Evolutionary conservation across 768 basidiomycete genomes (phyloP), one percentile per base, ranked within the genome.

Genomic region (Mycena floridula): DNA sequence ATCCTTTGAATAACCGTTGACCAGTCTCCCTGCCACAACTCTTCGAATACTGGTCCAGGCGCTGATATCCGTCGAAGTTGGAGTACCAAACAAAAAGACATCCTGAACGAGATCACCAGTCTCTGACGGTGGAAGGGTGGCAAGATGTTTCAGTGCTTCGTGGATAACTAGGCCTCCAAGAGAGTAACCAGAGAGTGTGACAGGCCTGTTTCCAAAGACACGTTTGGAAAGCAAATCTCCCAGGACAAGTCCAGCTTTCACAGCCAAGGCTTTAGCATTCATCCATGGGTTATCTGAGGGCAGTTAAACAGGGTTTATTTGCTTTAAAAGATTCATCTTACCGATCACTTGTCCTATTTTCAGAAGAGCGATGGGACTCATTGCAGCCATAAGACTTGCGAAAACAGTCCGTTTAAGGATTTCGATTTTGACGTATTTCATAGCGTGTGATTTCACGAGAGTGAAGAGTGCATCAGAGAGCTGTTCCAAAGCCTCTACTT

Each of bases 231-330:
- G 63, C 18, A 78, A 65, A 25, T 70, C 72, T 18, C 72, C 77
- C 32, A 81, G 59, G 15, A 81, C 76, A 11, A 64, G 69, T 12
- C 78, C 79, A 16, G 77, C 65, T 53, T 79, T 79, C 43, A 65
- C 49, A 2, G 76, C 74, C 13, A 72, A 64, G n/a, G 74, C 68
- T 47, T 64, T 68, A 9, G 76, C 66, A 52, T 75, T 76, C 71
- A 73, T 73, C 76, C 77, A 79, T 2, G 77, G 77, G 54, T 79
- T 80, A 58, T 79, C 77, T 78, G 32, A 25, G 13, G 16, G 24
- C 7, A 39, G 37, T 28, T 16, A 13, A 25, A 30, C 23, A 23
- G 32, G 37, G 46, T 24, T 25, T 21, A 25, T 20, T 42, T 25
- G 3, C 30, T 8, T 20, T 25, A 13, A 21, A 6, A 25, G 24